phyloP scores from a whole-genome alignment of 257 asterid genomes.

The Lantana camara region DNA sequence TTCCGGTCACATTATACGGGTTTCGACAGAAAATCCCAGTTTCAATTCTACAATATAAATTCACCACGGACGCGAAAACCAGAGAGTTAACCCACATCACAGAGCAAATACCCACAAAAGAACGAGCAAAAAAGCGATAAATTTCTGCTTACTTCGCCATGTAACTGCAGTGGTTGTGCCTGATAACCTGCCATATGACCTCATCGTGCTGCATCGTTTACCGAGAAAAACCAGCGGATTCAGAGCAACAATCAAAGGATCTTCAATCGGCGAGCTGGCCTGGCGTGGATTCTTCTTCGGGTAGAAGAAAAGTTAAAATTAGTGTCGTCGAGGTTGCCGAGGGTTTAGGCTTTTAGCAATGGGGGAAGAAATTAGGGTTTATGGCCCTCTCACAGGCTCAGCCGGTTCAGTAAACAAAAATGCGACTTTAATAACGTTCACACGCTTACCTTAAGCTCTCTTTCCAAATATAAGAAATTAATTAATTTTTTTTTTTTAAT shows the following conservation, averaged over 20 bases:
- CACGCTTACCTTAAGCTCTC: no score
- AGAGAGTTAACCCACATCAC: neutral
- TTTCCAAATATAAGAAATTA: no score
- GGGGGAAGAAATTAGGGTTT: constrained; percentile 36
- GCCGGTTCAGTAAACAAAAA: no score
- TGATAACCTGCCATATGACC: constrained; percentile 97
- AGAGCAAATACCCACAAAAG: neutral
- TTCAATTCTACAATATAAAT: constrained; percentile 52
- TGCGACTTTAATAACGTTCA: no score
- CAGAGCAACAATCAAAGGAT: neutral
- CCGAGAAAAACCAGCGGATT: neutral
- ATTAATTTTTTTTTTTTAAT: no score
- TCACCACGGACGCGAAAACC: neutral
- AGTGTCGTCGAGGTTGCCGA: neutral
- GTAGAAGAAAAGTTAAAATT: neutral
- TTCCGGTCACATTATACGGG: constrained; percentile 90
- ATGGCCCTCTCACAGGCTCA: neutral
- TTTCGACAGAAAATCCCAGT: constrained; percentile 91
- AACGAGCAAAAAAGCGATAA: neutral
- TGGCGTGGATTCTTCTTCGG: neutral
- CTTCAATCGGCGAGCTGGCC: neutral
- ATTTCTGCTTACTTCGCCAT: constrained; percentile 91
- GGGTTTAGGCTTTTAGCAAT: constrained; percentile 25
- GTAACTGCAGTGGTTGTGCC: constrained; percentile 99
- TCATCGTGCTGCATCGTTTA: constrained; percentile 94